Evolutionary conservation across 257 asterid species (phyloP), one percentile per base, ranked within the genome.

Genomic region (Penstemon newberryi): DNA sequence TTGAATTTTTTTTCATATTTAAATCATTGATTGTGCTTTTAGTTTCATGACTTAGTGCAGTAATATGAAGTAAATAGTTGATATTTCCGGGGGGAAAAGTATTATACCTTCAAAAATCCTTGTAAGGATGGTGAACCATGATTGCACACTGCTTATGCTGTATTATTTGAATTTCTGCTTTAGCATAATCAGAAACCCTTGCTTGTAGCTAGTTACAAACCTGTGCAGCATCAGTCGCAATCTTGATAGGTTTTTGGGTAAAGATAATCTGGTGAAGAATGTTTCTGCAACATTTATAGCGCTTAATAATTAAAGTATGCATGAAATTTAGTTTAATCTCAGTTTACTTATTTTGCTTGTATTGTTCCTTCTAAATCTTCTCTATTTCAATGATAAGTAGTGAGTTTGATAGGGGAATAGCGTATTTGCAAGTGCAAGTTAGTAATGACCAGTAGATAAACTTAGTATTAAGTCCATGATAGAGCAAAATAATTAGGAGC

Each of bases 201-300:
- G 59, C 58, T 66, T 43, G 37, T 49, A 41, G 41, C 66, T 60
- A 59, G 64, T 60, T 65, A 49, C 65, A 25, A 56, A 52, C 43
- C 13, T 41, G 12, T 63, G 44, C 60, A 51, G n/a, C 49, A 45
- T 8, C 9, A 53, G 54, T n/a, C 4, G 18, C 18, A 15, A 15
- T 15, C 18, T 15, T 15, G 0, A 7, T 42, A 39, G 33, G 9
- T 64, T 25, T 49, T 46, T 63, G 33, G 39, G 43, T 69, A 39
- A 64, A 53, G 60, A 52, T 45, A 53, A 7, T 43, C 59, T 7
- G 13, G 45, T 71, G 7, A 11, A 60, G 50, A 55, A 39, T 53
- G 63, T 68, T 46, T 47, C 56, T 12, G 73, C 15, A 51, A 42
- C 41, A 50, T 59, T 67, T 64, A 47, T 51, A 38, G 38, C 52